phyloP scores from a whole-genome alignment of 2,329 filamentous ascomycete genomes.

The Zelopaecilomyces penicillatus region DNA sequence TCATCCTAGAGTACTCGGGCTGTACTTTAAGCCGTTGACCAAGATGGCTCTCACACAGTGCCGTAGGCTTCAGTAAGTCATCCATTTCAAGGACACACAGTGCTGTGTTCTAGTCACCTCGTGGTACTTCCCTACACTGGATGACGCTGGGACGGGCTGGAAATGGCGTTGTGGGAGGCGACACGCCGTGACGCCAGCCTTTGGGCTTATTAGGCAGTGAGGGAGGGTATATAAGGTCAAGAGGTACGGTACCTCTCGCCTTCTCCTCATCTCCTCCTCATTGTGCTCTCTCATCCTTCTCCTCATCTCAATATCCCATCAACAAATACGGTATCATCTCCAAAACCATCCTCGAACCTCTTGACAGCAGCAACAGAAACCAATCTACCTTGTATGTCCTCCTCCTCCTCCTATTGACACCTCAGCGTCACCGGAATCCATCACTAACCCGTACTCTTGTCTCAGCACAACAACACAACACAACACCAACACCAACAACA shows the following conservation, averaged over 20 bases:
- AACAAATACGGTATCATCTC: not conserved
- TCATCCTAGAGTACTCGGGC: not conserved
- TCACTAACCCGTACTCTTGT: not conserved
- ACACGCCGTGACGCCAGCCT: not conserved
- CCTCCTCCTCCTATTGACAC: not conserved
- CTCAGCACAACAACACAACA: not conserved
- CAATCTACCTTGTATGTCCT: not conserved
- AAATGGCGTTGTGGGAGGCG: not conserved
- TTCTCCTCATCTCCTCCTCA: not conserved
- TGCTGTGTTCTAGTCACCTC: not conserved
- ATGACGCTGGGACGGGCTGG: not conserved
- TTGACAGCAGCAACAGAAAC: too few species aligned
- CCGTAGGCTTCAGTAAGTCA: too few species aligned
- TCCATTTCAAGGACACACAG: not conserved
- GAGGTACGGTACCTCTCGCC: not conserved
- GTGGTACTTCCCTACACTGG: not conserved
- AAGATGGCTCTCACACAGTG: not conserved
- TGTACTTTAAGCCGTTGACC: not conserved
- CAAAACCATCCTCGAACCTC: too few species aligned
- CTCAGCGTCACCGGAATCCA: not conserved
- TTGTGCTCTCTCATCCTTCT: not conserved
- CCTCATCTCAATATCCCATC: too few species aligned
- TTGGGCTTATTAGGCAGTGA: not conserved
- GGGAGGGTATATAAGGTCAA: not conserved
- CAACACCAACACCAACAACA: slow-evolving; percentile 8